Base-by-base conservation (phyloP, 306 rosid genomes). In the Betula pendula region DNA sequence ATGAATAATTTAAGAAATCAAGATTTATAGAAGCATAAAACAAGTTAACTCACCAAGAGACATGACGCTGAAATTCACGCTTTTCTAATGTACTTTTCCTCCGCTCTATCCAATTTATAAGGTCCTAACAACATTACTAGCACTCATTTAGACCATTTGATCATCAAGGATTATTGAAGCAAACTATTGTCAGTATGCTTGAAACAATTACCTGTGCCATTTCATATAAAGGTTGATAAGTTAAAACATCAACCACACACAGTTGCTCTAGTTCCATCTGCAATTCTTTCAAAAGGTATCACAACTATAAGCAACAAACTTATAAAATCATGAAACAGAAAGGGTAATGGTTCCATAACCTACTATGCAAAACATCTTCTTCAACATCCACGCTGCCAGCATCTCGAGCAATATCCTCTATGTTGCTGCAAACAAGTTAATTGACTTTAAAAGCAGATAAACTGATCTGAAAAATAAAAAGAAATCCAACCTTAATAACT, bases 331-430 rank as follows among this genome's bases (percentile, higher is more conserved):
- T 33, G 29, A 55, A 51, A 72, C 8, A 63, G 71, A 79, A 38
- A 77, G 51, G 48, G 66, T 60, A 66, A 55, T 77, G 71, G 81
- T 77, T 85, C 52, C 65, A 73, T 45, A 81, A 77, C 98, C 77
- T 94, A 94, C 98, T 89, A 56, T 89, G 84, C 81, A 94, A 85
- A 75, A 79, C 72, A 71, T 92, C 93, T 77, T 92, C 98, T 72
- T 92, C 96, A 68, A 94, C 60, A 81, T 94, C 93, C 47, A 92
- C 86, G 73, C 98, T 92, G 31, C 98, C 98, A 79, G 97, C 97
- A 55, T 88, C 93, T 33, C 98, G 97, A 75, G 95, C 82, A 66
- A 90, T 91, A 78, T 94, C 98, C 89, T 94, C 98, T 73, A 94
- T 94, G 81, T 94, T 94, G 86, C 98, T 94, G 93, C 77, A 82